Evolutionary conservation across 176 grass and related monocot genomes (phyloP).

Genomic region (Juncus inflexus): DNA sequence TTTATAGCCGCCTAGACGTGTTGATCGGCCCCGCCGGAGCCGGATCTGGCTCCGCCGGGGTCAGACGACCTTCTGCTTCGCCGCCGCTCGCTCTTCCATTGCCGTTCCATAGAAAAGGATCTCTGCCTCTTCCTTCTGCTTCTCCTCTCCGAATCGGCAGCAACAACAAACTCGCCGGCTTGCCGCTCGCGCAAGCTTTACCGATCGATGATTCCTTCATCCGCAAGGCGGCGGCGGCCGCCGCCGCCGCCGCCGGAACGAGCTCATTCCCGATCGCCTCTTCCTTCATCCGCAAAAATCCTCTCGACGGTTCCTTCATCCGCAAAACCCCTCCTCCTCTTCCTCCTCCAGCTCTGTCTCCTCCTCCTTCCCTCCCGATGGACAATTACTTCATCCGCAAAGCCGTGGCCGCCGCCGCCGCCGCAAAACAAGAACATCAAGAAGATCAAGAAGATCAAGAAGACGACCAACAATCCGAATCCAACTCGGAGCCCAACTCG

Average conservation of each 20-base stretch:
- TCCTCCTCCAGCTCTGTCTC: too few species aligned
- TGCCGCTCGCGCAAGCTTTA: conserved; percentile 22
- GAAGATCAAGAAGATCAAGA: conserved; percentile 36
- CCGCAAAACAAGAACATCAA: conserved; percentile 22
- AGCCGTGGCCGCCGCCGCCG: conserved; percentile 36
- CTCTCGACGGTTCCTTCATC: conserved; percentile 13
- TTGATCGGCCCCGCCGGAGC: conserved; percentile 51
- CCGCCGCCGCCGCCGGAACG: background rate
- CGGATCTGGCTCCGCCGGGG: background rate
- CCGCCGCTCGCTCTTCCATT: conserved; percentile 36
- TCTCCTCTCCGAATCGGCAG: conserved; percentile 13
- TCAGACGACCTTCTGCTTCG: conserved; percentile 6
- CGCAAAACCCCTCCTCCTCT: conserved; percentile 25
- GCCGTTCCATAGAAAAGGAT: conserved; percentile 18
- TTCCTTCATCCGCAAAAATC: conserved; percentile 12
- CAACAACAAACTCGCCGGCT: conserved; percentile 2
- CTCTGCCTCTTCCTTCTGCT: conserved; percentile 6
- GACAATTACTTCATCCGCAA: conserved; percentile 49
- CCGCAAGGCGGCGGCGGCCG: conserved; percentile 19
- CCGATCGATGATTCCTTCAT: conserved; percentile 27
- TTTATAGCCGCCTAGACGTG: conserved; percentile 65
- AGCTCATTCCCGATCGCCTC: background rate
- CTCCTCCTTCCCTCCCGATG: background rate
- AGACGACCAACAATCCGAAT: conserved; percentile 26
- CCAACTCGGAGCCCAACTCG: conserved; percentile 34